These are phyloP conservation scores for Heterobasidion occidentale DNA, from an alignment of 1,284 basidiomycete species.

Conservation along the genomic window DNA sequence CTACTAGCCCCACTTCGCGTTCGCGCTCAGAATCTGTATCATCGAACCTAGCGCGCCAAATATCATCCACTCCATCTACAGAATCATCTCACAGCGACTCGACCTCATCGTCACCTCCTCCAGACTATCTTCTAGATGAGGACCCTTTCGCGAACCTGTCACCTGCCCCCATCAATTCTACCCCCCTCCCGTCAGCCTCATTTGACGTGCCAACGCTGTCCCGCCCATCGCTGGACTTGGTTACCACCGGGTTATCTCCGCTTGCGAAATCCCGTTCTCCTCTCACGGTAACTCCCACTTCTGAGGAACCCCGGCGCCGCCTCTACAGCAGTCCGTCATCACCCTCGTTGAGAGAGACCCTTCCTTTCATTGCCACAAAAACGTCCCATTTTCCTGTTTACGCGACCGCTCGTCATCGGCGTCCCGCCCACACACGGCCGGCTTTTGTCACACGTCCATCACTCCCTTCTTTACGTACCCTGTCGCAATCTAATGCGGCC, in stretches of 20 bases:
- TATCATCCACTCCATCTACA: conserved; percentile 9
- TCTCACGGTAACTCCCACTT: neutral
- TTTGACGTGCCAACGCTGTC: neutral
- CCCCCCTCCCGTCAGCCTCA: neutral
- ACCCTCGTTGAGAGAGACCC: neutral
- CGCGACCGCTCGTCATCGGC: conserved; percentile 27
- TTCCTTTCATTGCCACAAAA: conserved; percentile 4
- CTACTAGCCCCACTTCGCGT: conserved; percentile 7
- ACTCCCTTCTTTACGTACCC: conserved; percentile 53
- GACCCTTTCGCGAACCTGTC: conserved; percentile 63
- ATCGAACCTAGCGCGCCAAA: conserved; percentile 1
- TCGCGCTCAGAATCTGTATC: conserved; percentile 12
- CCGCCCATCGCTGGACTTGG: neutral
- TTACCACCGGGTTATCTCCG: neutral
- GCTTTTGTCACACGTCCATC: conserved; percentile 55
- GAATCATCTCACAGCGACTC: neutral
- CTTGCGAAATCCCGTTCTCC: neutral
- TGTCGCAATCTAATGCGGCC: conserved; percentile 47
- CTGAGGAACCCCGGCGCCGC: neutral
- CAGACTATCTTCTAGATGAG: conserved; percentile 48
- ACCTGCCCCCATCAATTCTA: conserved; percentile 16
- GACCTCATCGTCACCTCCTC: conserved; percentile 18
- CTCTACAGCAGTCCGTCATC: neutral
- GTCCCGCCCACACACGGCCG: conserved; percentile 50
- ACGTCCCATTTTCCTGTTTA: conserved; percentile 10